Base-by-base conservation (phyloP, 495 filamentous ascomycete genomes). In the Daldinia loculata region DNA sequence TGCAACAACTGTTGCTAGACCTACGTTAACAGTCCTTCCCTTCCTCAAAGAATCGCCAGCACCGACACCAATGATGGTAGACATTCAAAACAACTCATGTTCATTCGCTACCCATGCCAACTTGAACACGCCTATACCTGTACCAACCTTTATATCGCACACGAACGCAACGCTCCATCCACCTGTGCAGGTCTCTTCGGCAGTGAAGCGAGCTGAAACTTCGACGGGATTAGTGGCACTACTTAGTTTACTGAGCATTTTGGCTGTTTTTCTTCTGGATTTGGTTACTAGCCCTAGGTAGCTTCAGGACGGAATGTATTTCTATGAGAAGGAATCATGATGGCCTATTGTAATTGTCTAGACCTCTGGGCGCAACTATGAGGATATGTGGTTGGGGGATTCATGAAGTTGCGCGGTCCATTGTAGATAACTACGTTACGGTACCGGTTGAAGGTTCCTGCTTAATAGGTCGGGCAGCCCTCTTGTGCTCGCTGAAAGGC, bases 401-500 rank as follows among this genome's bases (percentile, higher is more conserved):
- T 43, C 53, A 0, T 11, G 27, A 26, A 45, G 6, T 52, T 62
- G 22, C 12, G 26, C 15, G 15, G 60, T 64, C n/a, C 34, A 57
- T 1, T 57, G 61, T 67, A 64, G 8, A 72, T 61, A 61, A 38
- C 29, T 50, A 11, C 32, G 9, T 34, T 9, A 38, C 43, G 29
- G 45, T 39, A 24, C 24, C 24, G 43, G 6, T 41, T 14, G n/a
- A 27, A 12, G 65, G 65, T 5, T 29, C 32, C 6, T 41, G n/a
- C 30, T 77, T 72, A 84, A 69, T 82, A 84, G 27, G 74, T 63
- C 41, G 80, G 78, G 76, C 86, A 88, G 22, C 82, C 84, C 29
- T 77, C 80, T 70, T 83, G 72, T 32, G 91, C 93, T 52, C 93
- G 84, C 65, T 81, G 76, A 80, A 97, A 97, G n/a, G 95, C 95